Base-by-base conservation (phyloP, 805 yeast species). In the Saturnispora sanitii region DNA sequence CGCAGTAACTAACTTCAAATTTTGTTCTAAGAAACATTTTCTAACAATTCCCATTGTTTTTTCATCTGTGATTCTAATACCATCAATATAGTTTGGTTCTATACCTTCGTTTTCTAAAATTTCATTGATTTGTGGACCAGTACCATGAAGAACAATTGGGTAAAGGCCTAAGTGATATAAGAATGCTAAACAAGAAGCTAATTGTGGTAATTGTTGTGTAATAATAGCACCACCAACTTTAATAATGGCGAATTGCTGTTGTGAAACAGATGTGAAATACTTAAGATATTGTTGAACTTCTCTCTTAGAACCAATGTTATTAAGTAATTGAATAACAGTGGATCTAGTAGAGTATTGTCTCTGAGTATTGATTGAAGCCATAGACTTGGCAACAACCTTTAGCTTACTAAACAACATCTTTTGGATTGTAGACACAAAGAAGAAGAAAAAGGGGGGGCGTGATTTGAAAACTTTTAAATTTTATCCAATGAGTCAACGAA, bases 211-310 rank as follows among this genome's bases (percentile, higher is more conserved):
- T 54, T 90, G 92, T 52, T 92, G 94, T 35, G 97, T 90, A 61
- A 92, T 92, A 55, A 92, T 90, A 29, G 98, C 99, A 49, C 99
- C 99, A 31, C 99, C 99, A 33, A 92, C 98, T 61, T 92, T 92
- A 64, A 92, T 92, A 33, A 92, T 96, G 3, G 99, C 99, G 55
- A 92, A 92, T 56, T 92, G 96, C 60, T 92, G 97, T 51, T 87
- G 88, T 5, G 87, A 80, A 15, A 92, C 97, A 25, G 96, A 86
- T 1, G 97, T 88, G 70, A 92, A 92, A 62, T 90, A 90, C 61
- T 87, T 88, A 56, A 92, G 73, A 63, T 92, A 92, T 63, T 92
- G 99, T 61, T 92, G 98, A 33, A 92, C 98, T 65, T 92, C 99
- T 49, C 97, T 75, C 60, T 92, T 94, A 36, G 96, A 87, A 20